Conservation (phyloP, 441 rosid genomes). For the Capsella rubella region DNA sequence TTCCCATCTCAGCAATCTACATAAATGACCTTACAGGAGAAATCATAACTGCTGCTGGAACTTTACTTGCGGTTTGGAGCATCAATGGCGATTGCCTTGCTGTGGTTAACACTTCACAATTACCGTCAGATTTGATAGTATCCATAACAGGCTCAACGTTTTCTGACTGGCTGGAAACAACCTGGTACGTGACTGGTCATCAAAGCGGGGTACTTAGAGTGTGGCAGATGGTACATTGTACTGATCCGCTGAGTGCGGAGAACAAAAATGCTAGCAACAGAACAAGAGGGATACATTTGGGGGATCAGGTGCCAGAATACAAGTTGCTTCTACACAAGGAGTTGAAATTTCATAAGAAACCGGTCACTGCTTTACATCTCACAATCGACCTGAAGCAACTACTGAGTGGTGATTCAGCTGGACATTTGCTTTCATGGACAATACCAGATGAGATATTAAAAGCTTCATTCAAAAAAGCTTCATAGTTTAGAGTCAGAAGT, state of each 20-base stretch:
- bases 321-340: constrained; percentile 82
- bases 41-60: constrained; percentile 95
- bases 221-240: constrained; percentile 90
- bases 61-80: constrained; percentile 95
- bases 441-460: constrained; percentile 74
- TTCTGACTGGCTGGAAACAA: constrained; percentile 95
- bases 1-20: constrained; percentile 83
- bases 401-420: constrained; percentile 88
- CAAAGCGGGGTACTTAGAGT: constrained; percentile 95
- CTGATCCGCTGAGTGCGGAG: constrained; percentile 56
- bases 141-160: constrained; percentile 82
- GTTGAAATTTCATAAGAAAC: constrained; percentile 84
- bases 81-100: constrained; percentile 98
- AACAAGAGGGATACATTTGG: constrained; percentile 63
- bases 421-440: constrained; percentile 93
- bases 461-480: constrained; percentile 61
- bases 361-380: constrained; percentile 87
- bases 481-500: constrained; percentile 27
- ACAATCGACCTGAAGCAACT: constrained; percentile 87
- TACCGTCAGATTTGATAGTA: constrained; percentile 93
- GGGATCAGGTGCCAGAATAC: constrained; percentile 73
- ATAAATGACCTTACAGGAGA: constrained; percentile 94
- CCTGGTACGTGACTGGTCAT: constrained; percentile 96
- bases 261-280: constrained; percentile 55
- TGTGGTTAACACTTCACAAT: constrained; percentile 84